These are phyloP conservation scores for Cephalotrichum gorgonifer DNA, from an alignment of 2,329 filamentous ascomycete genomes.

Conservation along the genomic window DNA sequence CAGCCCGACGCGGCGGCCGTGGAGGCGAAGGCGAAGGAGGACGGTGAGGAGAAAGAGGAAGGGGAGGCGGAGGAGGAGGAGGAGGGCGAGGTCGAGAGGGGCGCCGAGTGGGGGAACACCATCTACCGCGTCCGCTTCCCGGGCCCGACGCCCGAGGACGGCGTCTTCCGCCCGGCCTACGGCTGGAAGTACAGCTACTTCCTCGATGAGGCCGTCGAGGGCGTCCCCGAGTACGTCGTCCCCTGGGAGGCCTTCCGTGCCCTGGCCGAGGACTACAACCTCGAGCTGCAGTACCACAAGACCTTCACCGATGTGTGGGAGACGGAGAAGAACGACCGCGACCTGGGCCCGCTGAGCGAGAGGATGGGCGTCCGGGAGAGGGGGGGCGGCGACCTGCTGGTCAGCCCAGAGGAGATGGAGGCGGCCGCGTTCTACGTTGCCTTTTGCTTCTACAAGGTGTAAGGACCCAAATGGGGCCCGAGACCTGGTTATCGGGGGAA, in stretches of 20 bases:
- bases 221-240: constrained; percentile 94
- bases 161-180: constrained; percentile 86
- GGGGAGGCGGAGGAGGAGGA: constrained; percentile 44
- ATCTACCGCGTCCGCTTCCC: constrained; percentile 90
- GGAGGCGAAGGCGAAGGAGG: constrained; percentile 17
- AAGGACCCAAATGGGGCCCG: constrained; percentile 13
- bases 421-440: constrained; percentile 86
- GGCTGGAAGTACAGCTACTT: constrained; percentile 99
- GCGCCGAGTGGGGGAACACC: constrained; percentile 81
- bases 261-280: constrained; percentile 89
- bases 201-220: constrained; percentile 89
- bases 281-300: constrained; percentile 90
- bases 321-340: constrained; percentile 74
- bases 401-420: constrained; percentile 83
- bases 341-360: constrained; percentile 76
- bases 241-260: constrained; percentile 97
- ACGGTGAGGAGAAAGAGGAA: constrained; percentile 26
- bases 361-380: constrained; percentile 87
- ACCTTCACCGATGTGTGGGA: constrained; percentile 87
- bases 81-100: constrained; percentile 52
- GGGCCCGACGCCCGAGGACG: constrained; percentile 70
- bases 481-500: too few species aligned
- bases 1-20: constrained; percentile 24
- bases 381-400: constrained; percentile 53
- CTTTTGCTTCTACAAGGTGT: constrained; percentile 96